Percentiles rank a stretch among this genome's conserved stretches.
Conservation (phyloP, 495 filamentous ascomycete genomes). For the Aspergillus egyptiacus region DNA sequence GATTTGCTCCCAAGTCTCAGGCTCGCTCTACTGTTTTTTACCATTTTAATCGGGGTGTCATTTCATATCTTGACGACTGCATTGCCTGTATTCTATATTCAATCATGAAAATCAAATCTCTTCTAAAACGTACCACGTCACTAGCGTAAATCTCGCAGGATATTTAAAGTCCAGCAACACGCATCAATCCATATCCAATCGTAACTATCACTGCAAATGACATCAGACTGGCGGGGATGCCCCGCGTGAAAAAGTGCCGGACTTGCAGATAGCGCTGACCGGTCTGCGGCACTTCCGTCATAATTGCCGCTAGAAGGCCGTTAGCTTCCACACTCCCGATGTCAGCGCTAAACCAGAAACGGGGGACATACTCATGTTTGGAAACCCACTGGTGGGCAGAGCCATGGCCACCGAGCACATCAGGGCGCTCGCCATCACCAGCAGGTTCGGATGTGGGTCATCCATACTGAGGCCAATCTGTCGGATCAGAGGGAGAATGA, state of each 20-base stretch:
- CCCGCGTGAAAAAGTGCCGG: conserved; percentile 86
- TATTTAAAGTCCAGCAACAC: conserved; percentile 52
- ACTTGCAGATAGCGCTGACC: conserved; percentile 89
- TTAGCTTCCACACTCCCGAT: conserved; percentile 16
- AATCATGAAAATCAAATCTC: background rate
- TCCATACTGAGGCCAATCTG: conserved; percentile 78
- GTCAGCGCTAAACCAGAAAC: conserved; percentile 1
- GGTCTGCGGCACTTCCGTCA: conserved; percentile 93
- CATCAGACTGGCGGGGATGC: conserved; percentile 78
- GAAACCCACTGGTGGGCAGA: conserved; percentile 91
- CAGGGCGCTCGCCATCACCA: conserved; percentile 78
- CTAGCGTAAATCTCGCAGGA: background rate
- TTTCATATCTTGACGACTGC: conserved; percentile 9
- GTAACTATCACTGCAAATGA: conserved; percentile 78
- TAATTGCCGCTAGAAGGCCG: conserved; percentile 71
- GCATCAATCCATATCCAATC: conserved; percentile 82
- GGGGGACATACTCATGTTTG: conserved; percentile 89
- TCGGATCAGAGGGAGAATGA: conserved; percentile 85
- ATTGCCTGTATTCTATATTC: conserved; percentile 17
- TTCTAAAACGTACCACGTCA: background rate
- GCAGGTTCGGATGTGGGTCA: conserved; percentile 84
- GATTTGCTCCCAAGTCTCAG: background rate
- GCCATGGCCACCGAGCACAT: conserved; percentile 78
- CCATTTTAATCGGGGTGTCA: conserved; percentile 8
- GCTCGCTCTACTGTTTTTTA: conserved; percentile 9